A percentile compares a stretch with the other conserved stretches of the same genome.
Evolutionary conservation across 805 yeast species (phyloP).

Genomic region (Candida broadrunensis): DNA sequence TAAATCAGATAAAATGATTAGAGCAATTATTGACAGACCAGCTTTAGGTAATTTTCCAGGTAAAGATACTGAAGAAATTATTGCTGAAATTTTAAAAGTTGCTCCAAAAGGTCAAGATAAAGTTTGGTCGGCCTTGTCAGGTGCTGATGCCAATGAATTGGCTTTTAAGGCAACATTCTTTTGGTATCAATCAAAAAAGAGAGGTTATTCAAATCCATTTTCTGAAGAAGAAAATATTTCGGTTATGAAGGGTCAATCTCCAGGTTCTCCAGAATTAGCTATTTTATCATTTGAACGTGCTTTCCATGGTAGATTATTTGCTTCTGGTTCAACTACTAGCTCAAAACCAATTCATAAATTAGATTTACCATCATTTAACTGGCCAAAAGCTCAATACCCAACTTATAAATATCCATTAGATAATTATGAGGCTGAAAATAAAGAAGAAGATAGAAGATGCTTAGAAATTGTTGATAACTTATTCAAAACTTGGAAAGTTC

Average conservation of each 20-base stretch:
- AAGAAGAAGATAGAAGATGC: conserved; percentile 78
- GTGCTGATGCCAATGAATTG: conserved; percentile 86
- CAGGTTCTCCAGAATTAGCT: conserved; percentile 87
- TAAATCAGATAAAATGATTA: conserved; percentile 63
- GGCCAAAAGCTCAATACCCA: conserved; percentile 98
- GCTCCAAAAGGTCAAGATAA: conserved; percentile 78
- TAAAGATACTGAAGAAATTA: conserved; percentile 58
- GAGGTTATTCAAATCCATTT: conserved; percentile 63
- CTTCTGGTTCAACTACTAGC: conserved; percentile 85
- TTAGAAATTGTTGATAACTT: conserved; percentile 70
- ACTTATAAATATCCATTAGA: conserved; percentile 80
- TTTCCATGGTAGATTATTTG: conserved; percentile 94
- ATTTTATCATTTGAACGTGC: conserved; percentile 83
- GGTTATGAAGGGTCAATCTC: conserved; percentile 78
- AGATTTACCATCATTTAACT: conserved; percentile 87
- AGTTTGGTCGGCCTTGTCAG: conserved; percentile 79
- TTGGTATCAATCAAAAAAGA: conserved; percentile 66
- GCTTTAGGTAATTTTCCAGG: conserved; percentile 84
- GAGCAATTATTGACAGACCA: conserved; percentile 78
- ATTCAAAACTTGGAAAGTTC: conserved; percentile 63
- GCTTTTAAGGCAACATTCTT: conserved; percentile 89
- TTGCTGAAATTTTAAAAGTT: conserved; percentile 47
- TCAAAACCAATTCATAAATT: conserved; percentile 94
- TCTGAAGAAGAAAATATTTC: conserved; percentile 65
- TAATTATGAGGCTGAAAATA: conserved; percentile 58